Base-by-base conservation (phyloP, 306 rosid species). In the Fragaria iinumae region DNA sequence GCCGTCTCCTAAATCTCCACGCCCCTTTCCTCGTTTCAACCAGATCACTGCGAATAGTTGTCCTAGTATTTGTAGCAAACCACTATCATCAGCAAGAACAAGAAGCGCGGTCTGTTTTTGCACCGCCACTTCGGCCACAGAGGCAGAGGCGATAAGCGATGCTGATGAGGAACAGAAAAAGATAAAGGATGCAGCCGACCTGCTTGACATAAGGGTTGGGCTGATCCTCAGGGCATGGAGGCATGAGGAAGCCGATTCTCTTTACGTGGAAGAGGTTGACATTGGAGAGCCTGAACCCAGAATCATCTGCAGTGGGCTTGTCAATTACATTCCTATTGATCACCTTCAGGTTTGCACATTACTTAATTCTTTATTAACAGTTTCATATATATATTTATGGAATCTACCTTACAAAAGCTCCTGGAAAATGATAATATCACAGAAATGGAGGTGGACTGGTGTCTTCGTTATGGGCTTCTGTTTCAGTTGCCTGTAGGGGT, bases 131-230 rank as follows among this genome's bases (percentile, higher is more conserved):
- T 36, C 71, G 27, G 69, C 50, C 75, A 50, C 56, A 44, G 69
- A 59, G 36, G 38, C 16, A 27, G 39, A 60, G 62, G 29, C 62
- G 32, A 39, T 38, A 64, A 77, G 47, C 75, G 47, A 52, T 2
- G 80, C 38, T 10, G 62, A 41, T 27, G 67, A 76, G 45, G 55
- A 76, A 55, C 63, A 59, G 59, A 50, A 49, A 34, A 72, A 49
- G 70, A 39, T 89, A 17, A 91, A 77, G 84, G 95, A 92, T 68
- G 76, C 87, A 2, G 98, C 95, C 11, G 89, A 85, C 36, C 62
- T 83, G 86, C 98, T 92, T 66, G 98, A 92, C 79, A 85, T 92
- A 32, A 89, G 97, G 87, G 97, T 94, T 75, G 98, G 98, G 47
- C 82, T 73, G 4, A 82, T 94, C 71, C 41, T 89, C 36, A 92